phyloP scores from a whole-genome alignment of 305 asterid genomes.

The Fraxinus sp. region DNA sequence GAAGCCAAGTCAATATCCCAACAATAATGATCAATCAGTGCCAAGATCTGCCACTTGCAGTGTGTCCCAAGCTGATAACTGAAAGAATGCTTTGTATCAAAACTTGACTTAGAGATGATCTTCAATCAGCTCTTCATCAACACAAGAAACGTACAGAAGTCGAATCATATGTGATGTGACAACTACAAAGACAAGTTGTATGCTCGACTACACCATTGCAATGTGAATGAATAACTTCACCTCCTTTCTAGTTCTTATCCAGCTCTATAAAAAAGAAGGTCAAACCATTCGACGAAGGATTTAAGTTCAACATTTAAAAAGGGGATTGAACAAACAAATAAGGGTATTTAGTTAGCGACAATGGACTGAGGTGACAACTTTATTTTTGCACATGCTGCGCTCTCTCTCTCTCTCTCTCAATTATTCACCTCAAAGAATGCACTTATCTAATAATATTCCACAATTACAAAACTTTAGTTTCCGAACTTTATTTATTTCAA shows the following conservation, averaged over 20 bases:
- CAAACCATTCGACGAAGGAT: neutral
- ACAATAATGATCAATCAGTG: neutral
- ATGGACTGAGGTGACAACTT: slow-evolving; percentile 4
- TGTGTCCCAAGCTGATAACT: neutral
- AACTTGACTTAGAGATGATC: neutral
- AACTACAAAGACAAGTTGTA: neutral
- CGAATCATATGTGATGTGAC: too few relatives aligned
- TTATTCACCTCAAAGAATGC: neutral
- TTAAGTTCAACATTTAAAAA: neutral
- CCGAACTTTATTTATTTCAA: too few relatives aligned
- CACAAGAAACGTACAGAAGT: too few relatives aligned
- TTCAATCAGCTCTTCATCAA: too few relatives aligned
- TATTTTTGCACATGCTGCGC: slow-evolving; percentile 15
- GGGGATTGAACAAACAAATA: neutral
- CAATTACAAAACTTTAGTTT: too few relatives aligned
- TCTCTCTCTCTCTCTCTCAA: neutral
- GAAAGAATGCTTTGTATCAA: neutral
- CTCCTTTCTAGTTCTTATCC: neutral
- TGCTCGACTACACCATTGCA: neutral
- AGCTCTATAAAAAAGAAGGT: neutral
- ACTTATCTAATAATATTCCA: neutral
- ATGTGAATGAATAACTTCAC: neutral
- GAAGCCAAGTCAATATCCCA: neutral
- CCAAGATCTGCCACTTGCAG: neutral
- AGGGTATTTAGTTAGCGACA: slow-evolving; percentile 22